Base-by-base conservation (phyloP, 2,329 filamentous ascomycete genomes). In the Aureobasidium vineae region DNA sequence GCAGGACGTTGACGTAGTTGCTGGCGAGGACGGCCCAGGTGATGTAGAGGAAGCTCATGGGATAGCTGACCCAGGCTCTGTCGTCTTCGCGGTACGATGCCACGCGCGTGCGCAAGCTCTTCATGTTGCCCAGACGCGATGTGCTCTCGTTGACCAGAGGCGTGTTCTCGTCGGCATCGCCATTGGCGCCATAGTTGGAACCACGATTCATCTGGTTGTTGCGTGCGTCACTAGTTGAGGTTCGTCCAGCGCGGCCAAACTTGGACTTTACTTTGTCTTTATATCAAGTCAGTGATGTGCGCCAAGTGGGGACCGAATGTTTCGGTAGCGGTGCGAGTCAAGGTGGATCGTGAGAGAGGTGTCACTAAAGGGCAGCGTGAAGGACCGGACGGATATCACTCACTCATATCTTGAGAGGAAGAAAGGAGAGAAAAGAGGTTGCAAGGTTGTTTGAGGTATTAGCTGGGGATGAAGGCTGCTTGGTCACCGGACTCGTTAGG, bases 1-100 rank as follows among this genome's bases (percentile, higher is more conserved):
- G 87, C 64, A 89, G 82, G 70, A 88, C 83, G 75, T 93, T 94
- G 76, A 84, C 87, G 77, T 82, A 82, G 75, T 81, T 83, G 79
- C 80, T 83, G 59, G 74, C 71, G 60, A 83, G 75, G 16, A 77
- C 79, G 69, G 73, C 71, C 75, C 80, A 82, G 56, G 76, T 76
- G 45, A 77, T 73, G 67, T 75, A 73, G 54, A 74, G 61, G 67
- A 79, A 69, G 43, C 66, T 65, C 68, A 70, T 70, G 28, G 76
- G 75, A 49, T 66, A 76, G 40, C 71, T 70, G 64, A 77, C 72
- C 70, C 72, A 77, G 1, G 70, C 66, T 53, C 74, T 68, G 11
- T 72, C 68, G 61, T 77, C 73, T 43, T 76, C 69, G 57, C 71
- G 67, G 31, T 43, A 63, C 3, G 47, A 47, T 13, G 57, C 23